These are phyloP conservation scores for Geosmithia morbida DNA, from an alignment of 2,329 filamentous ascomycete species.

Conservation along the genomic window DNA sequence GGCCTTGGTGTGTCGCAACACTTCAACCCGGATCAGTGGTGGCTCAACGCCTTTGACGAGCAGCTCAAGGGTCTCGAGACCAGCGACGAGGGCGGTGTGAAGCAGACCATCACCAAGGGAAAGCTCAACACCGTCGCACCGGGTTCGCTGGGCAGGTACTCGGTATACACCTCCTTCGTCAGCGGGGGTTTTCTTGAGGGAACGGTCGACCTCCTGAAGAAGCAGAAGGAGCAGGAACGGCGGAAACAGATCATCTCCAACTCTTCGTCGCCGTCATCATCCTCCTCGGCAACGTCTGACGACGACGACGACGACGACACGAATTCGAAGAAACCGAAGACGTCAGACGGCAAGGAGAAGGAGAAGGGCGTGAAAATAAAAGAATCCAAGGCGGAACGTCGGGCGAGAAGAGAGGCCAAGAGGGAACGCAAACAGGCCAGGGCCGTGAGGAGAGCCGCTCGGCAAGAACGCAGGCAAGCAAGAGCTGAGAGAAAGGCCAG, in stretches of 20 bases:
- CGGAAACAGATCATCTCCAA: conserved; percentile 3
- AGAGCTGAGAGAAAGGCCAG: conserved; percentile 8
- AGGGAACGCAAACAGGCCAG: conserved; percentile 13
- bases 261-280: conserved; percentile 3
- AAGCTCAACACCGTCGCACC: conserved; percentile 41
- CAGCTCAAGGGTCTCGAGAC: conserved; percentile 70
- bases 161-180: conserved; percentile 74
- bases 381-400: conserved; percentile 27
- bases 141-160: conserved; percentile 39
- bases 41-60: conserved; percentile 88
- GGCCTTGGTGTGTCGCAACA: conserved; percentile 68
- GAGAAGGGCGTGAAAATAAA: conserved; percentile 15
- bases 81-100: conserved; percentile 36
- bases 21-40: conserved; percentile 75
- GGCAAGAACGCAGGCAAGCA: neutral
- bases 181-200: conserved; percentile 64
- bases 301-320: conserved; percentile 7
- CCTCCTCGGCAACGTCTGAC: conserved; percentile 10
- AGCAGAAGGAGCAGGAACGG: conserved; percentile 8
- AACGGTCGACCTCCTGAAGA: conserved; percentile 33
- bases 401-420: conserved; percentile 18
- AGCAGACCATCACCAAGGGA: conserved; percentile 37
- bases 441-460: conserved; percentile 5
- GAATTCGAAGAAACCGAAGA: conserved; percentile 10
- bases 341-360: conserved; percentile 17